Conservation (phyloP, 805 yeast genomes). For the Metschnikowia drakensbergensis region DNA sequence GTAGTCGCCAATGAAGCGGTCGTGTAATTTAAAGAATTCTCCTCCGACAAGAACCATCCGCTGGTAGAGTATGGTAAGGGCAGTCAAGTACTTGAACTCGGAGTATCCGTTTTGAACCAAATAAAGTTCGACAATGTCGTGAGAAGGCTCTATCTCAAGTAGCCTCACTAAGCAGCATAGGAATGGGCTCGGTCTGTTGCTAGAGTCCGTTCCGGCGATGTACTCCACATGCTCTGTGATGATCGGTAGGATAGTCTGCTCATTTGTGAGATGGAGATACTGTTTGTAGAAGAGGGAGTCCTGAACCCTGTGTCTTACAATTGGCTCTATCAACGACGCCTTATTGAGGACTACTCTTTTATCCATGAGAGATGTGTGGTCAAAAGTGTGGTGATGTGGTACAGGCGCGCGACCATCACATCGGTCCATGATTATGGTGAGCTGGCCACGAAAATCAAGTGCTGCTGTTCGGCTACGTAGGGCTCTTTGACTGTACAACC, state of each 20-base stretch:
- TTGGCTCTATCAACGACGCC: conserved; percentile 39
- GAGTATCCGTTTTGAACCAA: conserved; percentile 51
- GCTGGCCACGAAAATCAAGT: not conserved
- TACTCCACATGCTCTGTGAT: conserved; percentile 34
- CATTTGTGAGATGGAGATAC: conserved; percentile 38
- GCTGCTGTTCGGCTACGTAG: no score
- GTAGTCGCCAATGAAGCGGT: conserved; percentile 57
- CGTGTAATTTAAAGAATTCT: conserved; percentile 43
- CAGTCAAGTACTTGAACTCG: conserved; percentile 70
- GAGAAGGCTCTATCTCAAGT: conserved; percentile 68
- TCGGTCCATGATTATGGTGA: not conserved
- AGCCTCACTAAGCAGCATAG: conserved; percentile 73
- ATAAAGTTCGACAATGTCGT: conserved; percentile 52
- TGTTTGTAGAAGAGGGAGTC: conserved; percentile 44
- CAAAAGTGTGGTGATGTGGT: not conserved
- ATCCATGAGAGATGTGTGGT: conserved; percentile 11
- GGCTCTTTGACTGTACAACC: not conserved
- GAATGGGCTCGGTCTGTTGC: conserved; percentile 64
- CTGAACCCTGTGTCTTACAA: conserved; percentile 39
- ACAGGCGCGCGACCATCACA: not conserved
- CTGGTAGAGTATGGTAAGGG: conserved; percentile 63
- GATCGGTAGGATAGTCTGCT: conserved; percentile 35
- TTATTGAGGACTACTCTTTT: conserved; percentile 22
- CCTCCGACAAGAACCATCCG: conserved; percentile 42
- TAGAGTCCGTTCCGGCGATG: conserved; percentile 57